These are phyloP conservation scores for Cyberlindnera euphorbiiphila DNA, from an alignment of 805 yeast species.

Conservation along the genomic window DNA sequence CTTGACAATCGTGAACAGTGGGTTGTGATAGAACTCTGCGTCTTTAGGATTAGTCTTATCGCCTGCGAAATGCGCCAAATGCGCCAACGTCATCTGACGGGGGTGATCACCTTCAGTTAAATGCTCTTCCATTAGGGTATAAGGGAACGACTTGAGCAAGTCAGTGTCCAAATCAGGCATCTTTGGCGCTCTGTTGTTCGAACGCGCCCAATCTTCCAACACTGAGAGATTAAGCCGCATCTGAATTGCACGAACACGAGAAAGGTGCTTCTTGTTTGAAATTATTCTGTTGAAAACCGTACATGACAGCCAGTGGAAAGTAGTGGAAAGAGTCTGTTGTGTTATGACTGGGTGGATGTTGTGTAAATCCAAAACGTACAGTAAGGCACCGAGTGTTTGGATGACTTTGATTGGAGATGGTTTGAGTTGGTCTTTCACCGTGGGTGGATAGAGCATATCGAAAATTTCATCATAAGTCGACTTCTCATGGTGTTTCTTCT, in stretches of 20 bases:
- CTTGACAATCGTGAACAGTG: slow-evolving; percentile 62
- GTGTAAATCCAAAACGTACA: slow-evolving; percentile 79
- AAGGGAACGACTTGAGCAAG: slow-evolving; percentile 36
- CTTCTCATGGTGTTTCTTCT: slow-evolving; percentile 34
- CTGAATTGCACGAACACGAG: slow-evolving; percentile 85
- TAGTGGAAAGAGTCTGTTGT: slow-evolving; percentile 73
- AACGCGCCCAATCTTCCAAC: slow-evolving; percentile 89
- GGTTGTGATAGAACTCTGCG: slow-evolving; percentile 57
- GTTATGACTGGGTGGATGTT: slow-evolving; percentile 74
- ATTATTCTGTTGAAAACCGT: slow-evolving; percentile 71
- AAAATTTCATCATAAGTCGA: slow-evolving; percentile 70
- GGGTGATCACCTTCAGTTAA: slow-evolving; percentile 8
- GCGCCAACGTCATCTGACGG: background rate
- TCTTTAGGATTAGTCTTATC: slow-evolving; percentile 40
- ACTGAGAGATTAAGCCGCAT: slow-evolving; percentile 81
- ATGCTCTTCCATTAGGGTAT: slow-evolving; percentile 32
- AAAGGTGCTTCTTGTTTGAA: slow-evolving; percentile 61
- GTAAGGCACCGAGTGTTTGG: slow-evolving; percentile 83
- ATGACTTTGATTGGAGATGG: slow-evolving; percentile 87
- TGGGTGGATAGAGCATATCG: slow-evolving; percentile 79
- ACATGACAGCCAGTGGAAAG: slow-evolving; percentile 73
- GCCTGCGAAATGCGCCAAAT: slow-evolving; percentile 16
- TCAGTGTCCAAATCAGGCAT: slow-evolving; percentile 35
- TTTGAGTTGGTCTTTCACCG: slow-evolving; percentile 70
- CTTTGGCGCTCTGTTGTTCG: slow-evolving; percentile 27